Base-by-base conservation (phyloP, 176 grass and related monocot genomes). In the Hyparrhenia diplandra region DNA sequence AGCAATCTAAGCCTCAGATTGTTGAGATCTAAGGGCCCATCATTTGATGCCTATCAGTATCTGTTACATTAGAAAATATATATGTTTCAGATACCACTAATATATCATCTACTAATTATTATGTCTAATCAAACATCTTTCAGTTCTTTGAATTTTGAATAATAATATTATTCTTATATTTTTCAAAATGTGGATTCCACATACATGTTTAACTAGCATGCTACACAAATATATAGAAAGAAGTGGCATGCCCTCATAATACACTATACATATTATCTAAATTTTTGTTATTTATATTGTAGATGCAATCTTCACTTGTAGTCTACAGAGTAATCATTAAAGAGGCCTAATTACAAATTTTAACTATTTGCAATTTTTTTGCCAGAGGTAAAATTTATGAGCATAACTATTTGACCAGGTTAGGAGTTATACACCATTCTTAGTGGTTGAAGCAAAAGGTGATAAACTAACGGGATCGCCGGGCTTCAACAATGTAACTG, bases 401-500 rank as follows among this genome's bases (percentile, higher is more conserved):
- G 17, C 31, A 71, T n/a, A 42, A 75, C 23, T 76, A n/a, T 61
- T 51, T 80, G 47, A 71, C 51, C 83, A 98, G 95, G 76, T 98
- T 82, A 93, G 90, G 81, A 95, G 85, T 41, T 98, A 98, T 82
- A 61, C 37, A 1, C 76, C 92, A 9, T 98, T 93, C 85, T 79
- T 91, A 75, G 85, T 98, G 57, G 95, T 84, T 31, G 90, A 98
- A 87, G 79, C 95, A 64, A 88, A 93, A 94, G 92, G 90, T 82
- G 95, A 98, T 85, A 98, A 91, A 74, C 72, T 97, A 40, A 91
- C 95, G 68, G 92, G 95, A 81, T 98, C 95, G 29, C 89, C 88
- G 36, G 95, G 95, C 68, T 98, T 98, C 78, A 98, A 91, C 31
- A 81, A 91, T 87, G 84, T 98, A 67, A 92, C 92, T 14, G 95